Conservation (phyloP, 805 yeast genomes). For the Schwanniomyces occidentalis region DNA sequence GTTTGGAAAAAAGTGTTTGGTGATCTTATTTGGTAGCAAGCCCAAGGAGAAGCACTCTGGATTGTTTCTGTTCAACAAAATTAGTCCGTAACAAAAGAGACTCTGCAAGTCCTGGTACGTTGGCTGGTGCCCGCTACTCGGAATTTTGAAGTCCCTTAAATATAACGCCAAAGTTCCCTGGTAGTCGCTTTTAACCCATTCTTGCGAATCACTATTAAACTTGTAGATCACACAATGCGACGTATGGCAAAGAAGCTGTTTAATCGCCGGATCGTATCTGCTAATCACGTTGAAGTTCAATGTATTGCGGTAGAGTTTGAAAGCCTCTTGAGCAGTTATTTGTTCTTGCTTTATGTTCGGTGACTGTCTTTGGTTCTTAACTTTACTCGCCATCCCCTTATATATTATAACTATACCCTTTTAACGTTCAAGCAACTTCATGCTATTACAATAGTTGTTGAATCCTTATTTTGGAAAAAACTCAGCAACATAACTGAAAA, state of each 20-base stretch:
- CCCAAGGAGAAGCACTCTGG: conserved; percentile 77
- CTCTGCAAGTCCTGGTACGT: conserved; percentile 38
- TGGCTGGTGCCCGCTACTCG: conserved; percentile 12
- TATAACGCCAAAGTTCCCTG: conserved; percentile 73
- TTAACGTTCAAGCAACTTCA: too few species aligned
- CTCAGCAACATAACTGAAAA: too few species aligned
- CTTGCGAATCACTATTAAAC: conserved; percentile 54
- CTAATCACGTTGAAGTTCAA: conserved; percentile 75
- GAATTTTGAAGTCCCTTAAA: conserved; percentile 45
- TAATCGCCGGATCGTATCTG: conserved; percentile 70
- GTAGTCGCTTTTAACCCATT: conserved; percentile 70
- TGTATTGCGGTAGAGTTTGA: conserved; percentile 66
- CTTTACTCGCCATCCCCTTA: conserved; percentile 7
- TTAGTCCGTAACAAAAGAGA: conserved; percentile 63
- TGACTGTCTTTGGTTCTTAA: background rate
- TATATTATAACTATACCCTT: too few species aligned
- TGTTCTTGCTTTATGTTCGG: conserved; percentile 25
- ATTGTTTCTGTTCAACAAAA: conserved; percentile 64
- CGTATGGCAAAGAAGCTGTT: conserved; percentile 65
- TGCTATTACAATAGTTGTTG: too few species aligned
- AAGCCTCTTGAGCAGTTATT: conserved; percentile 44
- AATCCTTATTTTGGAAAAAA: too few species aligned
- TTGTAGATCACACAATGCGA: conserved; percentile 73
- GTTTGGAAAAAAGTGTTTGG: conserved; percentile 42
- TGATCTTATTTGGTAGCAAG: conserved; percentile 54